These are phyloP conservation scores for Cercospora sp. DNA, from an alignment of 2,329 filamentous ascomycete species.

Conservation along the genomic window DNA sequence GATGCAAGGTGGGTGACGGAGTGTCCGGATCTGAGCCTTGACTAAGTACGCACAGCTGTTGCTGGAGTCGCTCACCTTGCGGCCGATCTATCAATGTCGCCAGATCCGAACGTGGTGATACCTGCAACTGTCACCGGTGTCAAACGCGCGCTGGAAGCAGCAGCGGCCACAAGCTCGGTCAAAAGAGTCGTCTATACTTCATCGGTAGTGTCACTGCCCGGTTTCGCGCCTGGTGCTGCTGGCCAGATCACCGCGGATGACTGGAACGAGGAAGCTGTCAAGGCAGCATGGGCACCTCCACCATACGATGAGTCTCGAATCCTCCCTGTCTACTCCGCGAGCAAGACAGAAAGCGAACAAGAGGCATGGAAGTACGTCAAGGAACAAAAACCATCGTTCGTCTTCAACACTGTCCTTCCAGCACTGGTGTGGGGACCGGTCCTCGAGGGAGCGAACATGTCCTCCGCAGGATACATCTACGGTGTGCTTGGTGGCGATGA, in stretches of 20 bases:
- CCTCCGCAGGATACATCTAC: background rate
- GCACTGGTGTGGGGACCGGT: background rate
- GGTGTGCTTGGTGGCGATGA: background rate
- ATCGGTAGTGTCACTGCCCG: background rate
- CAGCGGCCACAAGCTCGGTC: background rate
- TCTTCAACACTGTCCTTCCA: conserved; percentile 1
- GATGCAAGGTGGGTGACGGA: background rate
- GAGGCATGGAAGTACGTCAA: background rate
- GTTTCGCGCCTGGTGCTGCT: background rate
- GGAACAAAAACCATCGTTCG: background rate
- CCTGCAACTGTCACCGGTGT: background rate
- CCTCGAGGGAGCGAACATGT: background rate
- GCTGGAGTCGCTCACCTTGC: conserved; percentile 6
- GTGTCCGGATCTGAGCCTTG: too few relatives aligned
- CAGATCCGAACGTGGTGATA: conserved; percentile 9
- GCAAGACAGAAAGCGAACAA: conserved; percentile 4
- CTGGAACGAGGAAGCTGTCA: conserved; percentile 1
- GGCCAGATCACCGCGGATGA: background rate
- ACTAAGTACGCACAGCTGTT: background rate
- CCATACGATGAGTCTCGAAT: background rate
- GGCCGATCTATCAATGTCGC: conserved; percentile 7
- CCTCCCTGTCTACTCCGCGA: background rate
- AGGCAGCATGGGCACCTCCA: background rate
- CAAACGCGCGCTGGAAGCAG: conserved; percentile 1
- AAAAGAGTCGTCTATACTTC: conserved; percentile 11